phyloP scores from a whole-genome alignment of 345 rosid species.

The Hirschfeldia incana region DNA sequence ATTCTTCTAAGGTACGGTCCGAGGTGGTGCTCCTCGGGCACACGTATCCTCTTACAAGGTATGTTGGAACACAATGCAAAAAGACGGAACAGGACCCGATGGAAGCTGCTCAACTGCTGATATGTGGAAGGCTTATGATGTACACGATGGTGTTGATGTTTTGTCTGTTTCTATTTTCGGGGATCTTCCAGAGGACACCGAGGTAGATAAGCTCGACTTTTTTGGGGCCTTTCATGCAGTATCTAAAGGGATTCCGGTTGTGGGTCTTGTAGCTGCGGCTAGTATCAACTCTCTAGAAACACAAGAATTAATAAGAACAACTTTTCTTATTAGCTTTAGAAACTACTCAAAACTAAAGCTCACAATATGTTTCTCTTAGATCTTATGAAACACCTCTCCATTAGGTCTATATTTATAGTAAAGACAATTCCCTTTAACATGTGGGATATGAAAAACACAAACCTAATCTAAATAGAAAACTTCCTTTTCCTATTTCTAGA shows the following conservation, averaged over 20 bases:
- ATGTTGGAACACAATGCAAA: background rate
- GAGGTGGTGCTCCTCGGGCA: background rate
- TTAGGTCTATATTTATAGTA: too few relatives aligned
- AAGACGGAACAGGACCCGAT: background rate
- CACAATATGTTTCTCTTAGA: too few relatives aligned
- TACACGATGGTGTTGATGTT: constrained; percentile 56
- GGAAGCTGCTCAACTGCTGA: constrained; percentile 40
- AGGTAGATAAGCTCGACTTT: constrained; percentile 25
- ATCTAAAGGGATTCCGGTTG: constrained; percentile 42
- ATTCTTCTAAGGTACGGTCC: background rate
- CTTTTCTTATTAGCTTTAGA: too few relatives aligned
- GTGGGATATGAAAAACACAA: too few relatives aligned
- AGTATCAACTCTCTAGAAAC: too few relatives aligned
- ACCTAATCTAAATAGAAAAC: too few relatives aligned
- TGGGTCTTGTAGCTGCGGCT: constrained; percentile 28
- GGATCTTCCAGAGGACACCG: constrained; percentile 36
- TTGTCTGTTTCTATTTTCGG: constrained; percentile 46
- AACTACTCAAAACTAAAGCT: too few relatives aligned
- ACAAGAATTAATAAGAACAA: too few relatives aligned
- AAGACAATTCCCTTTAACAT: too few relatives aligned
- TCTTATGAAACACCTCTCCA: too few relatives aligned
- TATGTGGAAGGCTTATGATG: constrained; percentile 51
- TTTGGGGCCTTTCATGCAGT: constrained; percentile 51
- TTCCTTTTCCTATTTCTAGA: too few relatives aligned
- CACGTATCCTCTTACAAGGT: background rate